Evolutionary conservation across 2,329 filamentous ascomycete species (phyloP).

Genomic region (Chaetomiaceae sp.): DNA sequence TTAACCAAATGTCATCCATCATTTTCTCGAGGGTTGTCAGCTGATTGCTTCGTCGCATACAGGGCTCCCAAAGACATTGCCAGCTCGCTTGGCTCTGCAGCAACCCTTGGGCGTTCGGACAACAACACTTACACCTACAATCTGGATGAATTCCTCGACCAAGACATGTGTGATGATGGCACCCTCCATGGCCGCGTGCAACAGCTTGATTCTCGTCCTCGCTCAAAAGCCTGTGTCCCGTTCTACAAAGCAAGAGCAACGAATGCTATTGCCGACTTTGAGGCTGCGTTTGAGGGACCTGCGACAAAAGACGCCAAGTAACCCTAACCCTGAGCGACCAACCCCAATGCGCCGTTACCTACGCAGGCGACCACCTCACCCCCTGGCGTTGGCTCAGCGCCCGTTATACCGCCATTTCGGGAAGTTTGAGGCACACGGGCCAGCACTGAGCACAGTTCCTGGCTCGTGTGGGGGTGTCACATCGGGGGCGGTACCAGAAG

Average conservation of each 20-base stretch:
- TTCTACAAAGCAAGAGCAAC: neutral
- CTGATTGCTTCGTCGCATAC: too few species aligned
- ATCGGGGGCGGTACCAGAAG: too few species aligned
- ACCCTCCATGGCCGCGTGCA: neutral
- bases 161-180: slow-evolving; percentile 2
- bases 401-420: too few species aligned
- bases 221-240: neutral
- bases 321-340: neutral
- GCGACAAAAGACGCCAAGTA: too few species aligned
- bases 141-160: neutral
- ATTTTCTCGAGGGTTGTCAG: too few species aligned
- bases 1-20: neutral
- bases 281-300: neutral
- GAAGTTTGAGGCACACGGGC: too few species aligned
- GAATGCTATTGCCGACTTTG: neutral
- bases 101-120: neutral
- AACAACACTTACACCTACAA: neutral
- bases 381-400: too few species aligned
- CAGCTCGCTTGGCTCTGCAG: neutral
- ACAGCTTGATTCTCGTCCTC: neutral
- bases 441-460: too few species aligned
- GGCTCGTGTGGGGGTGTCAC: too few species aligned
- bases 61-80: too few species aligned
- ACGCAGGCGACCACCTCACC: neutral
- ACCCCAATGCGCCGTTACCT: neutral